These are phyloP conservation scores for Penicillium janthinellum DNA, from an alignment of 2,329 filamentous ascomycete species.

Conservation along the genomic window DNA sequence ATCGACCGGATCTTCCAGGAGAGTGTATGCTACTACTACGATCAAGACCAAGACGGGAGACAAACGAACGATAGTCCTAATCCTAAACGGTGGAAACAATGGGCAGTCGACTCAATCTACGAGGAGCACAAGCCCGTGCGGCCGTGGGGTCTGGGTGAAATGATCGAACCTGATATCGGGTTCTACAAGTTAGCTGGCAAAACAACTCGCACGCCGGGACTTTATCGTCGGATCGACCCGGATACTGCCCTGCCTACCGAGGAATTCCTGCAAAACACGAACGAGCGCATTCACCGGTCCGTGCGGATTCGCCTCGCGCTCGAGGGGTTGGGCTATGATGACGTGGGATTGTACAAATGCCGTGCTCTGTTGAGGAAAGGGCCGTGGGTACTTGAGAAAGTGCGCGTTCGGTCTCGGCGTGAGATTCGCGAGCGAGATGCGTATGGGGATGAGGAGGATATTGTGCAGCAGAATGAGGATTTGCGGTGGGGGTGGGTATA, in stretches of 20 bases:
- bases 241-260: slow-evolving; percentile 11
- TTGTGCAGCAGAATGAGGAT: slow-evolving; percentile 12
- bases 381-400: slow-evolving; percentile 16
- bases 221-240: slow-evolving; percentile 17
- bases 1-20: slow-evolving; percentile 18
- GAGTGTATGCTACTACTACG: slow-evolving; percentile 19
- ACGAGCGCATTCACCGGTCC: slow-evolving; percentile 23
- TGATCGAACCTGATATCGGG: slow-evolving; percentile 18
- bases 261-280: slow-evolving; percentile 14
- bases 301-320: slow-evolving; percentile 22
- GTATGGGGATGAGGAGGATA: slow-evolving; percentile 11
- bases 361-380: slow-evolving; percentile 20
- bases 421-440: slow-evolving; percentile 3
- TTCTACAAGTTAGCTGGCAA: slow-evolving; percentile 20
- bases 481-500: slow-evolving; percentile 21
- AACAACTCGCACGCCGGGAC: slow-evolving; percentile 22
- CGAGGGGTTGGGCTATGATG: slow-evolving; percentile 19
- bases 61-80: background rate
- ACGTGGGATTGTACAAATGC: slow-evolving; percentile 19
- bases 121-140: slow-evolving; percentile 21
- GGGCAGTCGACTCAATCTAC: slow-evolving; percentile 17
- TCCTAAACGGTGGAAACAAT: slow-evolving; percentile 5
- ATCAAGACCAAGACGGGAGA: slow-evolving; percentile 6
- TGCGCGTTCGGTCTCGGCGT: slow-evolving; percentile 11
- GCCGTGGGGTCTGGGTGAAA: slow-evolving; percentile 23